A percentile compares a stretch with the other conserved stretches of the same genome.
phyloP scores from a whole-genome alignment of 176 grass and related monocot genomes.

The Puccinellia tenuiflora region DNA sequence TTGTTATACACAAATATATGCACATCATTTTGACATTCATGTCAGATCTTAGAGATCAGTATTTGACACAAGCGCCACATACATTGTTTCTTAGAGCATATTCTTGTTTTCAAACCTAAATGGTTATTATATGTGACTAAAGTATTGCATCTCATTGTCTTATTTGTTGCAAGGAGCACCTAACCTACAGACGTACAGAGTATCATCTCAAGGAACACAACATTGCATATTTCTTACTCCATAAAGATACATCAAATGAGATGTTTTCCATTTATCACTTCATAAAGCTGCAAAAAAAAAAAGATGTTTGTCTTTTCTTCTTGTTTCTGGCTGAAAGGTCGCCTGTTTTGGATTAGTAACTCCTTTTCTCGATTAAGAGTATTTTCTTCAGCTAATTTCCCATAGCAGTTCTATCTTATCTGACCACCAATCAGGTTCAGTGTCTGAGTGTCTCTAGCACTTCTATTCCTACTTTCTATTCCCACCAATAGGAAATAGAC shows the following conservation, averaged over 20 bases:
- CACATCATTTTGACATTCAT: background rate
- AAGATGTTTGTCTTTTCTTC: background rate
- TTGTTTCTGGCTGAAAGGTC: background rate
- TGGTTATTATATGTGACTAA: background rate
- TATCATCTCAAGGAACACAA: background rate
- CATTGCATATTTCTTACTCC: background rate
- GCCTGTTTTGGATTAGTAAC: background rate
- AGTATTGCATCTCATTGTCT: background rate
- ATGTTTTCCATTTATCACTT: background rate
- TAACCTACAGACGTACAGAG: background rate
- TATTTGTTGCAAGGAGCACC: background rate
- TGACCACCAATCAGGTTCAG: background rate
- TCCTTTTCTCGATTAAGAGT: background rate
- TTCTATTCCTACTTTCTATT: slow-evolving; percentile 5
- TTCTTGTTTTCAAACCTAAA: background rate
- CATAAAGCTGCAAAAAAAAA: background rate
- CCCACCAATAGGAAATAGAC: slow-evolving; percentile 1
- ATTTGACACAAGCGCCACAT: background rate
- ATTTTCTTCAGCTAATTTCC: background rate
- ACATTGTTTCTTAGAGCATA: background rate
- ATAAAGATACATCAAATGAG: background rate
- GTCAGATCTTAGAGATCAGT: background rate
- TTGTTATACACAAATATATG: background rate
- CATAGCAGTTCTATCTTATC: background rate
- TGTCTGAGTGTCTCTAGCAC: background rate